Evolutionary conservation across 805 yeast genomes (phyloP).

Genomic region (Cyberlindnera sargentensis): DNA sequence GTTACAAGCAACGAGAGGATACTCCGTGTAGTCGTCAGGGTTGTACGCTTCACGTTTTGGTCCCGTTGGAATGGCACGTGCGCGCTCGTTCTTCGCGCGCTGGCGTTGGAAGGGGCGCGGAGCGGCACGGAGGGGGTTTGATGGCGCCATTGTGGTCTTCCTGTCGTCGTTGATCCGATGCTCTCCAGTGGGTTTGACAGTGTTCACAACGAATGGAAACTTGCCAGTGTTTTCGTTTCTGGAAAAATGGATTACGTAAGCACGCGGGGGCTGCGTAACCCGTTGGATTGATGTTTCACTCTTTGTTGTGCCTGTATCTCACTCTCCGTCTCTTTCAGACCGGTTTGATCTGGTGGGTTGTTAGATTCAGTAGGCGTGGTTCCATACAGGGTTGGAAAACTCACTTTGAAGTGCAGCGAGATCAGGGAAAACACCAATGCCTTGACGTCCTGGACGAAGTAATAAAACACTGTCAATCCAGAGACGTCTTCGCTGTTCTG

Average conservation of each 20-base stretch:
- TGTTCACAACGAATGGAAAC: too few species aligned
- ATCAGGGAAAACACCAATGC: conserved; percentile 36
- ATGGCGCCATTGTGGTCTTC: conserved; percentile 2
- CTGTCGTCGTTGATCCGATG: too few species aligned
- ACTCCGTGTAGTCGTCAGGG: conserved; percentile 29
- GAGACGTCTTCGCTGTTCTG: conserved; percentile 35
- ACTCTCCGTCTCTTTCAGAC: too few species aligned
- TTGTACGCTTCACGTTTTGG: conserved; percentile 14
- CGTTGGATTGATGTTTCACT: too few species aligned
- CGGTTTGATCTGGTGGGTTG: neutral
- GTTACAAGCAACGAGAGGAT: conserved; percentile 60
- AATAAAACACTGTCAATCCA: conserved; percentile 37
- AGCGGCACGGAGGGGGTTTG: conserved; percentile 17
- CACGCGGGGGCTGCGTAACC: too few species aligned
- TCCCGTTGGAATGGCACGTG: conserved; percentile 8
- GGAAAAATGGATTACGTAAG: too few species aligned
- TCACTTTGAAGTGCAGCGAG: conserved; percentile 34
- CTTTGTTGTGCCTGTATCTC: too few species aligned
- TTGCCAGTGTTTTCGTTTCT: too few species aligned
- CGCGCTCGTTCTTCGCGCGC: conserved; percentile 8
- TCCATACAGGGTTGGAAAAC: neutral
- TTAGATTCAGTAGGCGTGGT: neutral
- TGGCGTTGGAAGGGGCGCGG: conserved; percentile 13
- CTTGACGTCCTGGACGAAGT: conserved; percentile 35
- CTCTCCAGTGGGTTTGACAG: too few species aligned